These are phyloP conservation scores for Phialophora verrucosa DNA, from an alignment of 2,329 filamentous ascomycete genomes.

Conservation along the genomic window DNA sequence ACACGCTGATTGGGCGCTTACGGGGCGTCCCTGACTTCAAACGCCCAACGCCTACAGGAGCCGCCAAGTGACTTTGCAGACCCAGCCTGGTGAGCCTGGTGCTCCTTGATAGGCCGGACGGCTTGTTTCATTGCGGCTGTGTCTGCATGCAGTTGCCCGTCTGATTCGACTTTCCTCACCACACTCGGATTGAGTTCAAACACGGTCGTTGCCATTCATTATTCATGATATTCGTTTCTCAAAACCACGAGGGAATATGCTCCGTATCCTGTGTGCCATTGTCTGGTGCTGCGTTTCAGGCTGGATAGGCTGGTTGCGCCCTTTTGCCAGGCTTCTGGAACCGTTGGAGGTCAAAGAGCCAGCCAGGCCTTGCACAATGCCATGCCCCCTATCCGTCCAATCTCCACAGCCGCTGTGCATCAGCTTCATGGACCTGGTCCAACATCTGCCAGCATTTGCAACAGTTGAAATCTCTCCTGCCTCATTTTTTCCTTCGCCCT, in stretches of 20 bases:
- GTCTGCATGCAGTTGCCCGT: neutral
- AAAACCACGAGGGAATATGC: neutral
- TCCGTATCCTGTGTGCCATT: neutral
- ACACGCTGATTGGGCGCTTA: conserved; percentile 1
- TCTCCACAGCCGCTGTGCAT: neutral
- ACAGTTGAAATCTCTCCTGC: neutral
- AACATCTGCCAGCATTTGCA: neutral
- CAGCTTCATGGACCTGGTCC: neutral
- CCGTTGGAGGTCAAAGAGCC: neutral
- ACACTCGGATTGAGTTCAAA: neutral
- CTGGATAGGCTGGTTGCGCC: neutral
- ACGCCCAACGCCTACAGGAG: neutral
- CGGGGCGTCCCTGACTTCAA: conserved; percentile 7
- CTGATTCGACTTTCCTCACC: neutral
- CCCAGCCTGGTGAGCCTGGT: conserved; percentile 3
- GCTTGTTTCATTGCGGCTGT: conserved; percentile 4
- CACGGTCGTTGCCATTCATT: conserved; percentile 1
- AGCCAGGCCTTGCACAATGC: neutral
- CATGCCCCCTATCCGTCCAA: neutral
- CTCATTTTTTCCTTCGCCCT: neutral
- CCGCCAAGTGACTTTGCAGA: neutral
- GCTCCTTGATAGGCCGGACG: neutral
- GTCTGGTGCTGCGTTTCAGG: neutral
- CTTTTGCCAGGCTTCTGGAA: neutral
- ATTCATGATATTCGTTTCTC: neutral